Percentiles rank a stretch among this genome's conserved stretches.
phyloP scores from a whole-genome alignment of 2,329 filamentous ascomycete species.

The Epichloe sp. region DNA sequence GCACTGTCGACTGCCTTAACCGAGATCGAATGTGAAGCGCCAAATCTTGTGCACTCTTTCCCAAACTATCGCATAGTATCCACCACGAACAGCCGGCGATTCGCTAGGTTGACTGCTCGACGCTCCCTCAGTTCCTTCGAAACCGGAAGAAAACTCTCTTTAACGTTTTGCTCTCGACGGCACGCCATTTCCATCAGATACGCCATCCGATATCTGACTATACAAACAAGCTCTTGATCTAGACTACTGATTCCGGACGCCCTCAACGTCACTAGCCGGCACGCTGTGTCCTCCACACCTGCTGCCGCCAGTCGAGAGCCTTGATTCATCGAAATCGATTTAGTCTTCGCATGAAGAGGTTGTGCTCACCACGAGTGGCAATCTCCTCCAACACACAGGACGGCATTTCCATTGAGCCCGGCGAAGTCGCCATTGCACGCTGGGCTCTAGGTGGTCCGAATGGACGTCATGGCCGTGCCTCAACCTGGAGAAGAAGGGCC shows the following conservation, averaged over 20 bases:
- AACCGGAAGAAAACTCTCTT: too few relatives aligned
- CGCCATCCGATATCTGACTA: too few relatives aligned
- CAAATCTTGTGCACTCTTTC: neutral
- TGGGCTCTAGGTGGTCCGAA: conserved; percentile 9
- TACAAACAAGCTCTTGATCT: too few relatives aligned
- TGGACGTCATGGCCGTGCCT: conserved; percentile 12
- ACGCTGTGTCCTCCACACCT: neutral
- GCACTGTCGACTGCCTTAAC: neutral
- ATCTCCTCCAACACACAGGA: neutral
- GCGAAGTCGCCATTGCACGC: conserved; percentile 6
- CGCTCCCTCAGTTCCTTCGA: neutral
- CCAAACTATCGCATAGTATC: neutral
- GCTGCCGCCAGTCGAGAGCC: neutral
- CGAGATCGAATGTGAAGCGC: neutral
- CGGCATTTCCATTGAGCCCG: conserved; percentile 6
- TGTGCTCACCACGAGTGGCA: neutral
- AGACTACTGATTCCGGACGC: too few relatives aligned
- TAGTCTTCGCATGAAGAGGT: neutral
- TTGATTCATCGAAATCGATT: neutral
- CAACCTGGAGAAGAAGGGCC: conserved; percentile 7
- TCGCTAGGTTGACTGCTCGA: neutral
- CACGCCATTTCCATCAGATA: too few relatives aligned
- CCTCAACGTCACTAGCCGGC: too few relatives aligned
- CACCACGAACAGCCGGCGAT: neutral
- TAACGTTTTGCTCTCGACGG: too few relatives aligned